Evolutionary conservation across 495 filamentous ascomycete species (phyloP).

Genomic region (Penicillium antarcticum): DNA sequence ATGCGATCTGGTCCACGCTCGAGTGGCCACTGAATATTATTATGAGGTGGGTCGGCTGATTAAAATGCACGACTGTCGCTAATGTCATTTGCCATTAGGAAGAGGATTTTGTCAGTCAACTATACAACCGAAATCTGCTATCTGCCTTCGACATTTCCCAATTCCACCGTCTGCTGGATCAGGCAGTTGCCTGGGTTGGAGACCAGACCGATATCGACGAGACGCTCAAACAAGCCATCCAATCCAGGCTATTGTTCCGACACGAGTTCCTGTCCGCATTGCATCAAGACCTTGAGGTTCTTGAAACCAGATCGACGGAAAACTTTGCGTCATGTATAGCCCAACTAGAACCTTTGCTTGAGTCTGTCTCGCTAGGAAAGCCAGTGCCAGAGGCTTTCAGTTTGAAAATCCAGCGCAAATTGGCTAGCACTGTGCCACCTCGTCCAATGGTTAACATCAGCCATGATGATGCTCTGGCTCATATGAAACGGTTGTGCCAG

Average conservation of each 20-base stretch:
- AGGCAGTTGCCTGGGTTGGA: constrained; percentile 54
- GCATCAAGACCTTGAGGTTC: constrained; percentile 40
- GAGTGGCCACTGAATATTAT: constrained; percentile 73
- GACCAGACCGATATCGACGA: constrained; percentile 45
- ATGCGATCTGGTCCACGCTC: constrained; percentile 73
- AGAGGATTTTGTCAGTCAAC: constrained; percentile 91
- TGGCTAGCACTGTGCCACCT: constrained; percentile 91
- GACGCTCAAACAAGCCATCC: constrained; percentile 57
- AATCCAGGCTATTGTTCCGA: constrained; percentile 61
- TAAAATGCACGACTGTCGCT: background rate
- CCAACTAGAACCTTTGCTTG: constrained; percentile 47
- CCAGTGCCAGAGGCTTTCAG: constrained; percentile 78
- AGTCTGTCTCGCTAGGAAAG: constrained; percentile 59
- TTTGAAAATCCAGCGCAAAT: constrained; percentile 78
- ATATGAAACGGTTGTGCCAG: constrained; percentile 66
- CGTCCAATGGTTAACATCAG: constrained; percentile 79
- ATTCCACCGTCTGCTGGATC: constrained; percentile 57
- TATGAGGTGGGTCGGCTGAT: constrained; percentile 67
- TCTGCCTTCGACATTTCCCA: constrained; percentile 54
- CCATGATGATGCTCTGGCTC: constrained; percentile 65
- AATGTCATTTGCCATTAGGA: constrained; percentile 52
- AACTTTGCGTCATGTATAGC: constrained; percentile 43
- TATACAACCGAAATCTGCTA: constrained; percentile 77
- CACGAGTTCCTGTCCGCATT: constrained; percentile 56
- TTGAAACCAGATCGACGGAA: constrained; percentile 34